These are phyloP conservation scores for Exophiala spinifera DNA, from an alignment of 2,329 filamentous ascomycete species.

Conservation along the genomic window DNA sequence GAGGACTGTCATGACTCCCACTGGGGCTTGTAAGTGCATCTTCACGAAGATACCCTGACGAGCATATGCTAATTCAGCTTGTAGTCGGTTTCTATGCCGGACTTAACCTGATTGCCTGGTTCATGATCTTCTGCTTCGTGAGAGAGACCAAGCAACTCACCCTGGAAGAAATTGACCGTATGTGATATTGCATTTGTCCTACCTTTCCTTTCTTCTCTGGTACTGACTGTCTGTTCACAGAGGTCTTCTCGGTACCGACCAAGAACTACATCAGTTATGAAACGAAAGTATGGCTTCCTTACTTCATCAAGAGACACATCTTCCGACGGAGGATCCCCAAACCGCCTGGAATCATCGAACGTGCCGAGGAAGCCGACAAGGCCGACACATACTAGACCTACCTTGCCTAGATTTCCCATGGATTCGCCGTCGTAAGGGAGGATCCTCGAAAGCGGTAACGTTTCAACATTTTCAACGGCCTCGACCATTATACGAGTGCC, in stretches of 20 bases:
- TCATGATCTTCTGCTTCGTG: slow-evolving; percentile 39
- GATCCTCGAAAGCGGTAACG: too few relatives aligned
- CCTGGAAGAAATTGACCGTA: slow-evolving; percentile 15
- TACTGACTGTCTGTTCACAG: slow-evolving; percentile 9
- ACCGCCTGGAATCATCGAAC: slow-evolving; percentile 31
- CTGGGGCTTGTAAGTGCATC: neutral
- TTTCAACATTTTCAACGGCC: too few relatives aligned
- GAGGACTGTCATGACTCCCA: slow-evolving; percentile 14
- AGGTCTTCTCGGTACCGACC: slow-evolving; percentile 38
- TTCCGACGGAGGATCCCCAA: slow-evolving; percentile 38
- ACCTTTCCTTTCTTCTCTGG: neutral
- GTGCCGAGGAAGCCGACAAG: neutral
- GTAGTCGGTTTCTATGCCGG: slow-evolving; percentile 43
- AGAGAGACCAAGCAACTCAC: slow-evolving; percentile 28
- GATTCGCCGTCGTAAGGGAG: too few relatives aligned
- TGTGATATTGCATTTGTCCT: neutral
- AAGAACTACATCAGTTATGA: slow-evolving; percentile 40
- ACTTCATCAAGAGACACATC: slow-evolving; percentile 42
- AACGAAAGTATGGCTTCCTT: slow-evolving; percentile 39
- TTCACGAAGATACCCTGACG: neutral
- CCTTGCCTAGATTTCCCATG: too few relatives aligned
- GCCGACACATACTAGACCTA: neutral
- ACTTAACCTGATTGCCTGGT: slow-evolving; percentile 45
- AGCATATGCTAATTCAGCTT: neutral
- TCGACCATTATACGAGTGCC: too few relatives aligned